Base-by-base conservation (phyloP, 2,329 filamentous ascomycete species). In the Cryphonectria parasitica region DNA sequence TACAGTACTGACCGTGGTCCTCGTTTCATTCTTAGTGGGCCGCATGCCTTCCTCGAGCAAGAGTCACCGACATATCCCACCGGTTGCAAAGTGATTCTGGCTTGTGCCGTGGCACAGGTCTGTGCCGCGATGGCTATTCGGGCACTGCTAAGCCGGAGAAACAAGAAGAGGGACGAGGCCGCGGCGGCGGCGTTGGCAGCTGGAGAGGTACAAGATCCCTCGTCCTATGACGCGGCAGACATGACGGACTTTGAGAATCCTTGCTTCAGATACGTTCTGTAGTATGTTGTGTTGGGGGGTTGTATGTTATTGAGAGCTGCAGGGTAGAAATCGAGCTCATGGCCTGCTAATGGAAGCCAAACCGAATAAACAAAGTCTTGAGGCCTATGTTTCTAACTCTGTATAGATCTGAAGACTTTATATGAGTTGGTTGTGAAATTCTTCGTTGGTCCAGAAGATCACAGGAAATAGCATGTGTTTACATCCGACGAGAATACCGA, bases 1-100 rank as follows among this genome's bases (percentile, higher is more conserved):
- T 28, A 39, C 17, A 39, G 31, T 41, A 62, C 60, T 62, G 36
- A 62, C 60, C 17, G 1, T 34, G 1, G 45, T 22, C 7, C 22
- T 49, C 10, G 22, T 31, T 13, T 64, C 28, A 2, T 45, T 10
- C n/a, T 41, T 19, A 64, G 63, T 52, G 82, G 83, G 1, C 83
- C 82, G 2, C 82, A 84, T 62, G 83, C 83, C 0, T 86, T 86
- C 73, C 71, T 85, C 2, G 79, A 78, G 0, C 66, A 74, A 0
- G 85, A 87, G 73, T 78, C 83, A 0, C 85, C 85, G 0, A 75
- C 81, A 0, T 89, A 88, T 41, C 77, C 79, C 41, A 87, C 86
- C 0, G 87, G 86, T 0, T 87, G 84, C 66, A 86, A 83, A 69
- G 77, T 86, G 10, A 84, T 85, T 22, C 75, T 88, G 3, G 81